Base-by-base conservation (phyloP, 2,329 filamentous ascomycete genomes). In the Sporothrix pseudoabietina region DNA sequence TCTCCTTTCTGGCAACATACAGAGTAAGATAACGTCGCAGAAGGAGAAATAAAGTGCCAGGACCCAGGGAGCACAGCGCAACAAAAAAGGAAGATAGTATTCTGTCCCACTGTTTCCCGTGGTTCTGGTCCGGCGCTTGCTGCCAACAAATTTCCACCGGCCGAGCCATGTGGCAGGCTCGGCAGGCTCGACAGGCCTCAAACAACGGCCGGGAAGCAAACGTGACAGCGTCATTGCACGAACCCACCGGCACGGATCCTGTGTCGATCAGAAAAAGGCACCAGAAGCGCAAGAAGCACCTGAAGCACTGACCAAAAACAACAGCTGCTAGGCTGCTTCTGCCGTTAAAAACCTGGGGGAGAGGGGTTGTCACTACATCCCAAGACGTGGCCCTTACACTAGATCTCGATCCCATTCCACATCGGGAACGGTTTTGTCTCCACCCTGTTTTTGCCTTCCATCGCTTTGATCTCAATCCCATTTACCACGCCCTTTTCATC, bases 351-450 rank as follows among this genome's bases (percentile, higher is more conserved):
- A 44, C 7, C 41, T 44, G 41, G 41, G 12, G 41, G 41, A 14
- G 12, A 14, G 41, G 41, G 41, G 41, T 44, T 9, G 41, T 9
- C 41, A 12, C 41, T 5, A 4, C 41, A 49, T 16, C 44, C 14
- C 14, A 14, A 19, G 44, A 49, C 44, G 14, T 19, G 52, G 22
- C 22, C 39, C 57, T 9, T 41, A 32, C 57, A 63, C 57, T 63
- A 63, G 35, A 63, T 63, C 57, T 63, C 57, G 57, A 63, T 63
- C 57, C 57, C 32, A 32, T 44, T 63, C 57, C 35, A 8, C 35
- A 41, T 41, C 32, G 57, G 57, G 57, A 4, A 2, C 10, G 9
- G 0, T 22, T n/a, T 54, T 7, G 52, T 39, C 57, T 61, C 57
- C 57, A 61, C 32, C 35, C 16, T n/a, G 32, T n/a, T 39, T 35